phyloP scores from a whole-genome alignment of 2,329 filamentous ascomycete genomes.

The Fusarium torulosum region DNA sequence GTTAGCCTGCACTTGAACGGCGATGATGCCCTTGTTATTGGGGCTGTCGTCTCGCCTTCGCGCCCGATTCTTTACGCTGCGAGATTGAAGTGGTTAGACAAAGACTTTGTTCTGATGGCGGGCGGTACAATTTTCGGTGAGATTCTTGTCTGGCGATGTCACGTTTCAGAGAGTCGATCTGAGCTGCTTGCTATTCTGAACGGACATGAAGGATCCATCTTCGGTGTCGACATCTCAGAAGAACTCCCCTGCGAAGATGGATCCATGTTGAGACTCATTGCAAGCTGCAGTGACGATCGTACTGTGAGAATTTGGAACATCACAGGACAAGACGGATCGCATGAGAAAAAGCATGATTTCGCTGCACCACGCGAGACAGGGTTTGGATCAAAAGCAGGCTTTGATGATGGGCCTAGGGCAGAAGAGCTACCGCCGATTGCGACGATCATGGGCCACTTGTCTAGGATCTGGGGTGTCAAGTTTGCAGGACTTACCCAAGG shows the following conservation, averaged over 20 bases:
- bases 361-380: slow-evolving; percentile 69
- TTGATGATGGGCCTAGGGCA: slow-evolving; percentile 42
- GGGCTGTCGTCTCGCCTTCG: slow-evolving; percentile 71
- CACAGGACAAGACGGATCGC: slow-evolving; percentile 59
- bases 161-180: slow-evolving; percentile 46
- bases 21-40: slow-evolving; percentile 56
- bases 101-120: slow-evolving; percentile 76
- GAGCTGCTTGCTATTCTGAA: slow-evolving; percentile 67
- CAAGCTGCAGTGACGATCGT: slow-evolving; percentile 94
- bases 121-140: slow-evolving; percentile 96
- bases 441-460: slow-evolving; percentile 85
- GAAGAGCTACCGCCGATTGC: slow-evolving; percentile 64
- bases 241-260: slow-evolving; percentile 51
- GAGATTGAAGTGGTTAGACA: slow-evolving; percentile 73
- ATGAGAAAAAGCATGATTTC: slow-evolving; percentile 32
- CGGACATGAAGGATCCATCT: slow-evolving; percentile 92
- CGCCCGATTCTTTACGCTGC: slow-evolving; percentile 91
- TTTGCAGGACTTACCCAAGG: slow-evolving; percentile 64
- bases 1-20: slow-evolving; percentile 61
- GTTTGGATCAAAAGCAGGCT: slow-evolving; percentile 60
- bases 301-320: slow-evolving; percentile 92
- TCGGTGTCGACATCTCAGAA: slow-evolving; percentile 85
- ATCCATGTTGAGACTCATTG: slow-evolving; percentile 71
- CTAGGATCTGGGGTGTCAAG: slow-evolving; percentile 88
- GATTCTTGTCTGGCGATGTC: slow-evolving; percentile 87